Conservation (phyloP, 2,329 filamentous ascomycete species). For the Diaporthe capsici region DNA sequence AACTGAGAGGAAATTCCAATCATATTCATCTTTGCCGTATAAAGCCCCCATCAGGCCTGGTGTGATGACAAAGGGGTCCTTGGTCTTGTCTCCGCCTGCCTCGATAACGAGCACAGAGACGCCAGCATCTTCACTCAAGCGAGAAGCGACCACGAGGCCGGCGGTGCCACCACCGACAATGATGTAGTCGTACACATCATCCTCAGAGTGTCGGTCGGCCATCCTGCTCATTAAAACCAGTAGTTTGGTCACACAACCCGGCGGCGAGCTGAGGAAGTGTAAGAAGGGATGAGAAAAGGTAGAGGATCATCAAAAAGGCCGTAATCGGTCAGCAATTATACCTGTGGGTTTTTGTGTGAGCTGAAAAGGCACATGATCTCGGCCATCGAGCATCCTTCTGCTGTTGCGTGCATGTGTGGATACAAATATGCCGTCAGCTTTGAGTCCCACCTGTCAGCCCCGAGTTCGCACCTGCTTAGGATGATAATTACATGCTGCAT, state of each 20-base stretch:
- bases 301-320: too few relatives aligned
- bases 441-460: neutral
- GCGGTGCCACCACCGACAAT: slow-evolving; percentile 64
- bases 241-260: neutral
- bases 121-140: slow-evolving; percentile 54
- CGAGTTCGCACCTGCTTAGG: neutral
- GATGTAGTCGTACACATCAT: slow-evolving; percentile 58
- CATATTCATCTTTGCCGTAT: slow-evolving; percentile 54
- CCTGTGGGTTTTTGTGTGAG: neutral
- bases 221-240: neutral
- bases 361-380: neutral
- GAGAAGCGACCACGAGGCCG: slow-evolving; percentile 61
- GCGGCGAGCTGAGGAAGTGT: neutral
- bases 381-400: neutral
- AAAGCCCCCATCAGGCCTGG: slow-evolving; percentile 52
- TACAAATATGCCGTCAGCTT: neutral
- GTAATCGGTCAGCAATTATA: neutral
- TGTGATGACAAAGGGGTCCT: slow-evolving; percentile 53
- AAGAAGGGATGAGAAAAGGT: neutral
- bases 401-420: neutral
- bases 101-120: slow-evolving; percentile 57
- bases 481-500: neutral
- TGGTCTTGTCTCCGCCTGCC: slow-evolving; percentile 52
- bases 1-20: slow-evolving; percentile 56
- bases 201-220: neutral